Evolutionary conservation across 164 flowering plant genomes (phyloP).

Genomic region (Sextonia rubra): DNA sequence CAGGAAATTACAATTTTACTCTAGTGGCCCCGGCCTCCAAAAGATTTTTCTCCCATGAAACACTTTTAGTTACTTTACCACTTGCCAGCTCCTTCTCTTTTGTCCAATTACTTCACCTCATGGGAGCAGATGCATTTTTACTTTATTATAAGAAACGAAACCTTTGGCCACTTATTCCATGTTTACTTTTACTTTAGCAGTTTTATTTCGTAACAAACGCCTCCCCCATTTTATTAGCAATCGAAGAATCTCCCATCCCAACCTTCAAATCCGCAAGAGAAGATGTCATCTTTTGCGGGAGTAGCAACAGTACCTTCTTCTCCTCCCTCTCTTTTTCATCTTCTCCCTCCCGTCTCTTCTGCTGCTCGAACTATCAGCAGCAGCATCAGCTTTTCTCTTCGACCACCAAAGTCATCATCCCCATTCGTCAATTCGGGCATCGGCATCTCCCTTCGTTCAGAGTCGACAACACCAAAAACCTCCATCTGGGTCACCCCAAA

Average conservation of each 20-base stretch:
- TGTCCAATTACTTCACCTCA: too few species aligned
- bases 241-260: neutral
- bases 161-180: too few species aligned
- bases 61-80: too few species aligned
- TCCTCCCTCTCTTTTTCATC: neutral
- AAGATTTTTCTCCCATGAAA: too few species aligned
- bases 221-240: too few species aligned
- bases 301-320: neutral
- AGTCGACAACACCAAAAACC: neutral
- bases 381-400: neutral
- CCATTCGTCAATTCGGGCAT: neutral
- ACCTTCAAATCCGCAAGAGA: neutral
- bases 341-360: neutral
- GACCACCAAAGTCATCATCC: neutral
- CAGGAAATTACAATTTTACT: too few species aligned
- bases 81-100: too few species aligned
- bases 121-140: too few species aligned
- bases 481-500: conserved; percentile 7
- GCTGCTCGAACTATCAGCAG: neutral
- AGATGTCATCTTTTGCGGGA: neutral
- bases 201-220: too few species aligned
- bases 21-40: too few species aligned
- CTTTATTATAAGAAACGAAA: too few species aligned
- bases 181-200: too few species aligned
- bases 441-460: neutral